Conservation (phyloP, 2,329 filamentous ascomycete genomes). For the Aureobasidium namibiae region DNA sequence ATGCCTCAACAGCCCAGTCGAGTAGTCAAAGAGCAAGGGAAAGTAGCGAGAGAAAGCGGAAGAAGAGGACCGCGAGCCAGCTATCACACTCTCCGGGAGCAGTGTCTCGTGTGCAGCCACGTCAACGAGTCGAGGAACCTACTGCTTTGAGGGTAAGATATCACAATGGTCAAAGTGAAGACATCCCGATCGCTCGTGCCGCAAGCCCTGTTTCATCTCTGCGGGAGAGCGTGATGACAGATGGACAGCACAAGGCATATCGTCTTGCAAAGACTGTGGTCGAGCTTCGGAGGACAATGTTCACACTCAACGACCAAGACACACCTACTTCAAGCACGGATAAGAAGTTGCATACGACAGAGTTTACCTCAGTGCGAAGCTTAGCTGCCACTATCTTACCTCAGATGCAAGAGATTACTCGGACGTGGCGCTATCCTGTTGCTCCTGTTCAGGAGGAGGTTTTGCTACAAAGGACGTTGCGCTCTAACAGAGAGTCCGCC, state of each 20-base stretch:
- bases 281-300: slow-evolving; percentile 47
- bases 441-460: slow-evolving; percentile 47
- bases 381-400: slow-evolving; percentile 38
- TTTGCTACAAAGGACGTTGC: slow-evolving; percentile 46
- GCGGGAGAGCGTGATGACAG: slow-evolving; percentile 32
- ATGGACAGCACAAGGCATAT: slow-evolving; percentile 45
- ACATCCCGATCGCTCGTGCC: slow-evolving; percentile 42
- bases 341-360: slow-evolving; percentile 33
- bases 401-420: slow-evolving; percentile 49
- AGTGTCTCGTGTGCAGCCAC: slow-evolving; percentile 29
- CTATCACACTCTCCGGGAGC: slow-evolving; percentile 28
- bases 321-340: slow-evolving; percentile 17
- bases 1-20: background rate
- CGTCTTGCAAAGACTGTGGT: slow-evolving; percentile 48
- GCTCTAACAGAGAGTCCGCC: slow-evolving; percentile 46
- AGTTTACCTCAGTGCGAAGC: slow-evolving; percentile 30
- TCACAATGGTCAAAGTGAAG: slow-evolving; percentile 51
- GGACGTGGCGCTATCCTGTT: slow-evolving; percentile 52
- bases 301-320: slow-evolving; percentile 34
- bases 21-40: slow-evolving; percentile 17
- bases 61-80: slow-evolving; percentile 43
- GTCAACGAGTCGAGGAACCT: slow-evolving; percentile 36
- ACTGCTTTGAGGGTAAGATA: slow-evolving; percentile 50
- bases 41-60: slow-evolving; percentile 45
- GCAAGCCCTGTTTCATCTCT: slow-evolving; percentile 18